Percentiles rank a stretch among this genome's conserved stretches.
Evolutionary conservation across 2,329 filamentous ascomycete genomes (phyloP).

Genomic region (Ustulina deusta): DNA sequence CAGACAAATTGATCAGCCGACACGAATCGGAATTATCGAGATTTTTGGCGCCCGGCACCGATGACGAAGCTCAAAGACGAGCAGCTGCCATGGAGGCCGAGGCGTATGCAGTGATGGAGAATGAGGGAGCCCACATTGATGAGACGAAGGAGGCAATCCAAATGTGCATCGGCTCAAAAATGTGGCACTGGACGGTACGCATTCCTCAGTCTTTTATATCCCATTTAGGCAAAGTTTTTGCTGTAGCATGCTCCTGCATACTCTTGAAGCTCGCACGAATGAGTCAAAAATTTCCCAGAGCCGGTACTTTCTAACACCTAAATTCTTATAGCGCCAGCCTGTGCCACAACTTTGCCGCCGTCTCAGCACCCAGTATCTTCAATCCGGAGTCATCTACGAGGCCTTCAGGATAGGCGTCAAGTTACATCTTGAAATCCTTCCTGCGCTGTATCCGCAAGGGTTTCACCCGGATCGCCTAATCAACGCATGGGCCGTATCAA

Average conservation of each 20-base stretch:
- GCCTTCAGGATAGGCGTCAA: constrained; percentile 46
- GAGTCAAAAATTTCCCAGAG: neutral
- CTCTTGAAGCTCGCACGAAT: neutral
- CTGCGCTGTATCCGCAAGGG: constrained; percentile 40
- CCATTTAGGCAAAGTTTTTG: neutral
- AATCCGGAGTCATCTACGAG: constrained; percentile 41
- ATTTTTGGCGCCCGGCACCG: constrained; percentile 27
- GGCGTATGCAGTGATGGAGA: constrained; percentile 42
- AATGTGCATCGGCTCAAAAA: constrained; percentile 46
- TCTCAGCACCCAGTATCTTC: constrained; percentile 43
- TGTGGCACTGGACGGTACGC: constrained; percentile 44
- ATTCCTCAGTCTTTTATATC: neutral
- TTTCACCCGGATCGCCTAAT: constrained; percentile 45
- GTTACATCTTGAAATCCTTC: constrained; percentile 45
- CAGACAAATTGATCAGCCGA: constrained; percentile 39
- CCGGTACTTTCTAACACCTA: neutral
- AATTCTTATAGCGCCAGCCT: constrained; percentile 40
- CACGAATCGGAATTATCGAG: constrained; percentile 36
- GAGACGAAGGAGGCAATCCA: constrained; percentile 42
- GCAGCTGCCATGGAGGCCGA: constrained; percentile 45
- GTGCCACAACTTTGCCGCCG: constrained; percentile 44
- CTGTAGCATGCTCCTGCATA: too few species aligned
- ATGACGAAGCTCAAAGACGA: constrained; percentile 39
- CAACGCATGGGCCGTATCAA: constrained; percentile 44
- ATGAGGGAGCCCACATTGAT: constrained; percentile 32